Conservation (phyloP, 768 basidiomycete species). For the Suillus brevipes region DNA sequence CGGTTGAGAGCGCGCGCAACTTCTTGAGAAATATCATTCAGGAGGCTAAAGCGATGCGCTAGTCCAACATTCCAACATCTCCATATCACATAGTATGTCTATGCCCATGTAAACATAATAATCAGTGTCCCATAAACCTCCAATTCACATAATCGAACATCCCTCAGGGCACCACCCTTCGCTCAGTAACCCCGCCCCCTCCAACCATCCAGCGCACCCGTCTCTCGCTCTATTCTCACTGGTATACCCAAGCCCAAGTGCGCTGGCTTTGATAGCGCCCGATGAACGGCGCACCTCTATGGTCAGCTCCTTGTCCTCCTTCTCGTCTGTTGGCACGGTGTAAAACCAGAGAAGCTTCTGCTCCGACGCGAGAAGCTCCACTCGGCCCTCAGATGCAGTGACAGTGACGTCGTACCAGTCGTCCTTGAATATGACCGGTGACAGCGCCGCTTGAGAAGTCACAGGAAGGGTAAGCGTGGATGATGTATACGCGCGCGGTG, state of each 20-base stretch:
- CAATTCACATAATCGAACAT: constrained; percentile 26
- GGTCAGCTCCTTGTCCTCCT: constrained; percentile 30
- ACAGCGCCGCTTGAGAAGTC: constrained; percentile 6
- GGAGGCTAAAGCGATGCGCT: no score
- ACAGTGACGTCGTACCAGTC: constrained; percentile 42
- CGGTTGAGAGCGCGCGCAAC: no score
- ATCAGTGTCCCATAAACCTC: no score
- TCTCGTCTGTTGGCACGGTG: constrained; percentile 29
- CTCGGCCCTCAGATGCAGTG: constrained; percentile 46
- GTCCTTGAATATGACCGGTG: constrained; percentile 16
- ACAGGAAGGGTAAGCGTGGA: constrained; percentile 21
- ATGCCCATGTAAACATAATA: no score
- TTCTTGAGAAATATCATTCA: no score
- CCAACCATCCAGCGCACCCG: constrained; percentile 10
- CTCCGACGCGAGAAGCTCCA: constrained; percentile 47
- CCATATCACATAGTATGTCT: no score
- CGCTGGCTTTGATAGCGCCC: constrained; percentile 36
- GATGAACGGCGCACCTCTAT: constrained; percentile 44
- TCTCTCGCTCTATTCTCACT: constrained; percentile 1
- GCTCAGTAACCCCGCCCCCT: constrained; percentile 10
- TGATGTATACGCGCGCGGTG: constrained; percentile 8
- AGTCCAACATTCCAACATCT: no score
- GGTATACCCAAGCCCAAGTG: background rate
- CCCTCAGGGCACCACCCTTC: constrained; percentile 14
- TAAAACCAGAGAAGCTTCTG: constrained; percentile 57